phyloP scores from a whole-genome alignment of 352 stramenopile genomes.

The Aphanomyces cochlioides region DNA sequence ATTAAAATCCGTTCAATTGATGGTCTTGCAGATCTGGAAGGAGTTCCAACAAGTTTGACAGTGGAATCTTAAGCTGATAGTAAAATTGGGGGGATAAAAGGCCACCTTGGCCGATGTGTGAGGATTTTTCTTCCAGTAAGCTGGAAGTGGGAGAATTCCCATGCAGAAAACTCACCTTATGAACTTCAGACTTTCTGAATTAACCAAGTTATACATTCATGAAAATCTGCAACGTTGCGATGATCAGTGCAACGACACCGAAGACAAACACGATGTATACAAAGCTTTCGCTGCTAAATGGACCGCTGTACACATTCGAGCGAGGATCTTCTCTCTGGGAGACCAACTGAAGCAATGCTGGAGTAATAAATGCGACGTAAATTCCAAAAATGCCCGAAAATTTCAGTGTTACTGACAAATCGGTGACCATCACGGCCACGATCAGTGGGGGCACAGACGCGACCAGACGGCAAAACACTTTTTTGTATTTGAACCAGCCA shows the following conservation, averaged over 20 bases:
- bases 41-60: no score
- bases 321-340: conserved; percentile 47
- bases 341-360: conserved; percentile 61
- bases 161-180: no score
- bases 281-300: conserved; percentile 52
- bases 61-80: no score
- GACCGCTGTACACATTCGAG: conserved; percentile 57
- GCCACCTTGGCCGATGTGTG: no score
- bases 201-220: background rate
- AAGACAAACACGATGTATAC: conserved; percentile 67
- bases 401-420: conserved; percentile 83
- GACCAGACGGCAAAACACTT: conserved; percentile 70
- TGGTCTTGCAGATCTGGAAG: no score
- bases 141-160: no score
- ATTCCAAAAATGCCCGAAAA: conserved; percentile 75
- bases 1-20: no score
- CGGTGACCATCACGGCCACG: conserved; percentile 72
- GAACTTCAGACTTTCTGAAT: no score
- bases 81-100: no score
- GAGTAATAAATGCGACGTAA: conserved; percentile 80
- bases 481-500: conserved; percentile 41
- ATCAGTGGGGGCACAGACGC: conserved; percentile 76
- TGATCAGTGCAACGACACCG: conserved; percentile 47
- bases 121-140: no score
- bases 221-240: conserved; percentile 10